These are phyloP conservation scores for Scleromitrula shiraiana DNA, from an alignment of 2,329 filamentous ascomycete genomes.

Conservation along the genomic window DNA sequence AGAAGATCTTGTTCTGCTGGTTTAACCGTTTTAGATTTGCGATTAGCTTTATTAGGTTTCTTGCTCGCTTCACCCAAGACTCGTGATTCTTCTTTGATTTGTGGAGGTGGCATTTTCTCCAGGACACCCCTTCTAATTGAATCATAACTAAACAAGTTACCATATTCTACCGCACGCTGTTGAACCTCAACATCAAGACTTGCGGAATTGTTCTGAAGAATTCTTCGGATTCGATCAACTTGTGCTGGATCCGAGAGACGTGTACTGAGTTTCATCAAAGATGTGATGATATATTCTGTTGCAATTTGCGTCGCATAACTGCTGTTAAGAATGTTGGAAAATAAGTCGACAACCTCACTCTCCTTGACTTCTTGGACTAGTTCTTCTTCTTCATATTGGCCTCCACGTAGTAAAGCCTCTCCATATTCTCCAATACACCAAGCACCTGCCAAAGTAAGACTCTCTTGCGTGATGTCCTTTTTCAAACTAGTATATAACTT, in stretches of 20 bases:
- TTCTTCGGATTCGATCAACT: slow-evolving; percentile 71
- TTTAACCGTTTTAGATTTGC: slow-evolving; percentile 70
- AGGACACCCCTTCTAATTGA: slow-evolving; percentile 81
- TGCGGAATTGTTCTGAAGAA: slow-evolving; percentile 70
- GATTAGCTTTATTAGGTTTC: slow-evolving; percentile 60
- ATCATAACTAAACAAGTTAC: slow-evolving; percentile 88
- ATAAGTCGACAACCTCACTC: slow-evolving; percentile 86
- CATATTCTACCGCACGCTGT: slow-evolving; percentile 90
- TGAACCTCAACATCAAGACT: slow-evolving; percentile 94
- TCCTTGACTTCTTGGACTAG: slow-evolving; percentile 74
- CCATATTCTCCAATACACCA: slow-evolving; percentile 99
- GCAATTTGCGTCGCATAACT: slow-evolving; percentile 87
- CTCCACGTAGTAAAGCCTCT: slow-evolving; percentile 78
- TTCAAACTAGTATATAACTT: slow-evolving; percentile 87
- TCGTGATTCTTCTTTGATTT: slow-evolving; percentile 91
- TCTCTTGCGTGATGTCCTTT: slow-evolving; percentile 96
- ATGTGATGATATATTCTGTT: slow-evolving; percentile 92
- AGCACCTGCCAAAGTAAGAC: slow-evolving; percentile 81
- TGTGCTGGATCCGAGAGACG: slow-evolving; percentile 77
- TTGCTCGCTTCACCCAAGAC: slow-evolving; percentile 76
- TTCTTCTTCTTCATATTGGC: slow-evolving; percentile 91
- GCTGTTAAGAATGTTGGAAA: slow-evolving; percentile 85
- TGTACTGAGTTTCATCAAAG: slow-evolving; percentile 89
- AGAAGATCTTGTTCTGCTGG: slow-evolving; percentile 87
- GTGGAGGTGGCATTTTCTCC: slow-evolving; percentile 95